Conservation (phyloP, 1,139 yeast species). For the Pichia sp. region DNA sequence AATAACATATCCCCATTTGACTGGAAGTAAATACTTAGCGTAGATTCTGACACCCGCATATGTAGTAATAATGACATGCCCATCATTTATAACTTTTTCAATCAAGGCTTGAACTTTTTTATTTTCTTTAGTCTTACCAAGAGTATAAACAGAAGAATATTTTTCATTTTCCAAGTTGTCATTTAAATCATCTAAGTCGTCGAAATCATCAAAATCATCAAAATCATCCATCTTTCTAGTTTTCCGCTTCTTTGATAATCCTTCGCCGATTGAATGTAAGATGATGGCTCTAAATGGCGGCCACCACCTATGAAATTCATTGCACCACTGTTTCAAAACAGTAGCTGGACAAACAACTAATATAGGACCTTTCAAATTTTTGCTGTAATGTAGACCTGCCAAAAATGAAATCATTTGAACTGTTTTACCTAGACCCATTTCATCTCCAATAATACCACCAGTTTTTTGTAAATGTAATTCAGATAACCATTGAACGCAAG, state of each 20-base stretch:
- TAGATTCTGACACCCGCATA: constrained; percentile 85
- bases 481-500: constrained; percentile 78
- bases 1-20: constrained; percentile 84
- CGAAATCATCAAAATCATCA: constrained; percentile 26
- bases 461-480: constrained; percentile 80
- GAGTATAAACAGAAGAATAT: constrained; percentile 20
- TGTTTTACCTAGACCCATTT: constrained; percentile 96
- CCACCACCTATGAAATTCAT: constrained; percentile 97
- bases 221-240: constrained; percentile 21
- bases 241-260: constrained; percentile 41
- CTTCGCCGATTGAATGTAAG: constrained; percentile 87
- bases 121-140: constrained; percentile 31
- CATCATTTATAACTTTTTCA: constrained; percentile 47
- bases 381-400: constrained; percentile 85
- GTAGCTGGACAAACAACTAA: constrained; percentile 94
- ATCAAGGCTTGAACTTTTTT: constrained; percentile 42
- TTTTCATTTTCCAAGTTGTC: constrained; percentile 35
- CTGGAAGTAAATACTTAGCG: constrained; percentile 58
- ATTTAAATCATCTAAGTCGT: constrained; percentile 24
- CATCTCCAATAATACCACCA: constrained; percentile 96
- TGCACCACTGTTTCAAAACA: constrained; percentile 92
- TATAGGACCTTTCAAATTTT: constrained; percentile 66
- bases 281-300: constrained; percentile 86
- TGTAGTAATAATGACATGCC: constrained; percentile 85
- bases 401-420: constrained; percentile 84